Base-by-base conservation (phyloP, 108 stramenopile genomes). In the Parietichytrium sp. region DNA sequence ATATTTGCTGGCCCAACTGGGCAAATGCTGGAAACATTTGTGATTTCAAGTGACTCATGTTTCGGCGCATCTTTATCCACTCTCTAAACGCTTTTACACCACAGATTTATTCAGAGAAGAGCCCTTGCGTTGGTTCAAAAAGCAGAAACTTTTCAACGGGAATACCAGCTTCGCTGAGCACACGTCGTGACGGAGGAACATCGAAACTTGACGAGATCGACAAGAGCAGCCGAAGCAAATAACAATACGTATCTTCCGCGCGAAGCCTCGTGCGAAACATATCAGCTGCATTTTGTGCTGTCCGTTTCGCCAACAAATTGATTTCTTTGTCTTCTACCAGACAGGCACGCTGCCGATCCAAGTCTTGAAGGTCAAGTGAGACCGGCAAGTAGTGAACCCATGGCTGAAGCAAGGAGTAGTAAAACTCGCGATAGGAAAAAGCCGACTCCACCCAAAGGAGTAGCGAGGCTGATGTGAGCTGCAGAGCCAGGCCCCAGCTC, bases 371-470 rank as follows among this genome's bases (percentile, higher is more conserved):
- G 1, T 72, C 61, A 18, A 42, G n/a, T 13, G 36, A 33, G 1
- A 20, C 33, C 8, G 61, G 61, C 15, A 72, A 45, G 20, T 72
- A 72, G 33, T 72, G 61, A 33, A 45, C 29, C 61, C 61, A 72
- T 6, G 61, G 61, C 10, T 38, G 6, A 8, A 72, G 42, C 23
- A 45, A 42, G 20, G 61, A 13, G 20, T 72, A 72, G 61, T 72
- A 72, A 27, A 72, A 72, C 33, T 72, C 61, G 33, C 61, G 61
- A 25, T 72, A 72, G 7, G 1, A 6, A 2, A 72, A 72, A 23
- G 23, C 38, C 15, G 61, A 72, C 10, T 72, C 61, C 10, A 72
- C 45, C 61, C 61, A 72, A 25, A 72, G 10, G 13, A 72, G 2
- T 6, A 20, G 38, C 6, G 61, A 72, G 23, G 1, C 45, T 6